These are phyloP conservation scores for Naganishia vaughanmartiniae DNA, from an alignment of 768 basidiomycete species.

Conservation along the genomic window DNA sequence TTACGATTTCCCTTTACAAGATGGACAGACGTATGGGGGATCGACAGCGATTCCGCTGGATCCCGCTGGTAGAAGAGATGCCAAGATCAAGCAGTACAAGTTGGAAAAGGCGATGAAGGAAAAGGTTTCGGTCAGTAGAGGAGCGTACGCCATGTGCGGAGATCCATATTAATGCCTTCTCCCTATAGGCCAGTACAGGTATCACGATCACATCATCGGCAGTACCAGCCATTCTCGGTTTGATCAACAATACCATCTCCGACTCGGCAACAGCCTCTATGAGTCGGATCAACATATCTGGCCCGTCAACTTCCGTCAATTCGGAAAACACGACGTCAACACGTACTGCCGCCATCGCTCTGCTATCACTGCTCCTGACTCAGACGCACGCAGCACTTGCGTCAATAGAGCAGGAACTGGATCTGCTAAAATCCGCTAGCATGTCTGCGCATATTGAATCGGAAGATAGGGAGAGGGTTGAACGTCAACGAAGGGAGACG, in stretches of 20 bases:
- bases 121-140: constrained; percentile 63
- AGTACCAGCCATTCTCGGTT: constrained; percentile 37
- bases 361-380: constrained; percentile 70
- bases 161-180: too few relatives aligned
- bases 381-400: constrained; percentile 68
- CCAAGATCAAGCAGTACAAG: constrained; percentile 87
- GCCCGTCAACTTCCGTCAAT: constrained; percentile 40
- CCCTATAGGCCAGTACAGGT: constrained; percentile 31
- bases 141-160: not conserved
- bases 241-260: constrained; percentile 28
- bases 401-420: constrained; percentile 68
- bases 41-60: constrained; percentile 54
- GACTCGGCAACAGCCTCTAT: not conserved
- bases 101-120: constrained; percentile 75
- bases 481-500: constrained; percentile 41
- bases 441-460: constrained; percentile 32
- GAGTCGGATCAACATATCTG: constrained; percentile 20
- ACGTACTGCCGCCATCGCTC: constrained; percentile 58
- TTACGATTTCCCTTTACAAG: constrained; percentile 35
- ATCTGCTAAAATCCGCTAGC: constrained; percentile 57
- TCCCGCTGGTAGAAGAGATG: constrained; percentile 69
- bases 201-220: constrained; percentile 36
- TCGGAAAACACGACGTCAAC: constrained; percentile 28
- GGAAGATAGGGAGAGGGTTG: constrained; percentile 48
- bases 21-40: constrained; percentile 14